Base-by-base conservation (phyloP, 257 asterid genomes). In the Solanum microdontum region DNA sequence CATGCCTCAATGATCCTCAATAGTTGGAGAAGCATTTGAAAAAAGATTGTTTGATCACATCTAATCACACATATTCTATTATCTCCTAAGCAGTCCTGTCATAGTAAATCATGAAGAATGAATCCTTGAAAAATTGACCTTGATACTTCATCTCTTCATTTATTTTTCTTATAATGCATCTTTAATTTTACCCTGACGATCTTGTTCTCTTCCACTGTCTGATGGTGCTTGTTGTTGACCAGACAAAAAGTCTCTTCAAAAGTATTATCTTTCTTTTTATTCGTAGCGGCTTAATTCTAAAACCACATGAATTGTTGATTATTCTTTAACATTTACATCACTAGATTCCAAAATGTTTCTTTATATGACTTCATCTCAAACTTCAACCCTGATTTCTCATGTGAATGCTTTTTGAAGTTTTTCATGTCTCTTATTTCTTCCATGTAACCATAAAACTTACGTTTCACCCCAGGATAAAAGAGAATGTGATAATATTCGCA, bases 111-210 rank as follows among this genome's bases (percentile, higher is more conserved):
- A 87, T 66, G 23, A 89, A 87, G 58, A 95, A 88, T 75, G 91
- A 92, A 0, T 94, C 97, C 48, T 84, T 90, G 88, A 91, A 91
- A 37, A 92, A 95, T 39, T 89, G 51, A 79, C 93, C 98, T 86
- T 91, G 98, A 68, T 36, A 90, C 23, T 94, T 96, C 95, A 94
- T 94, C 96, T 93, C 98, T 58, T 92, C 98, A 88, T 91, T 82
- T 90, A 0, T 37, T 93, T 37, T 91, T 94, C 66, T 94, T 94
- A 34, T 93, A 94, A 30, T 93, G 96, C 66, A 68, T 91, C 87
- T 92, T 91, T 0, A 93, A 94, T 86, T 89, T 92, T 58, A 87
- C 87, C 72, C 87, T 91, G 15, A 94, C 90, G 1, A 88, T 86
- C 32, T 86, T 91, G 79, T 87, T 39, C 45, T 39, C 45, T 39